Percentiles rank a stretch among this genome's conserved stretches.
These are phyloP conservation scores for Wickerhamiella bombiphila DNA, from an alignment of 805 yeast species.

Conservation along the genomic window DNA sequence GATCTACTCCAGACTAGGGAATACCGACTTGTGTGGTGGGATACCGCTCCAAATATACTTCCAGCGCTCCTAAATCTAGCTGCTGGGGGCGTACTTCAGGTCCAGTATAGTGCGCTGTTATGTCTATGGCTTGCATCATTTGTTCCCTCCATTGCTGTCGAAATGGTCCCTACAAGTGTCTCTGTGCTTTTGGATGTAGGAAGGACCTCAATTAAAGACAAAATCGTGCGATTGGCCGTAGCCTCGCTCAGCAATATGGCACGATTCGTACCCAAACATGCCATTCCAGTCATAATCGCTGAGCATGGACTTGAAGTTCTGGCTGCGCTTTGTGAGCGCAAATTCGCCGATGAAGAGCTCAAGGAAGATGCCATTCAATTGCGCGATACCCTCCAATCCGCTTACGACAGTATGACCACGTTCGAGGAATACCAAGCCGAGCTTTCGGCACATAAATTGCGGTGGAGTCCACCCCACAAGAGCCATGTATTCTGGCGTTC, in stretches of 20 bases:
- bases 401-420: constrained; percentile 68
- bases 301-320: constrained; percentile 62
- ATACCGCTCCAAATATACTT: constrained; percentile 28
- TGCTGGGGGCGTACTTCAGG: constrained; percentile 40
- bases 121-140: constrained; percentile 78
- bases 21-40: constrained; percentile 41
- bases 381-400: constrained; percentile 46
- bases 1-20: constrained; percentile 41
- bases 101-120: constrained; percentile 66
- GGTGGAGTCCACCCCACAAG: constrained; percentile 87
- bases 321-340: constrained; percentile 61
- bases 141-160: constrained; percentile 42
- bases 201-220: constrained; percentile 79
- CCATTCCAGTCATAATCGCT: constrained; percentile 55
- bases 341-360: constrained; percentile 91
- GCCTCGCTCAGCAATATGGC: constrained; percentile 40
- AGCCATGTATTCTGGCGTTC: constrained; percentile 83
- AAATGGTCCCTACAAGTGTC: constrained; percentile 21
- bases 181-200: constrained; percentile 41
- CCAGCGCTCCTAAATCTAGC: constrained; percentile 38
- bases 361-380: constrained; percentile 52
- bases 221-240: constrained; percentile 71
- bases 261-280: constrained; percentile 22
- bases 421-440: constrained; percentile 87
- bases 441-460: constrained; percentile 58